These are phyloP conservation scores for Jamesozyma hellenica DNA, from an alignment of 805 yeast species.

Conservation along the genomic window DNA sequence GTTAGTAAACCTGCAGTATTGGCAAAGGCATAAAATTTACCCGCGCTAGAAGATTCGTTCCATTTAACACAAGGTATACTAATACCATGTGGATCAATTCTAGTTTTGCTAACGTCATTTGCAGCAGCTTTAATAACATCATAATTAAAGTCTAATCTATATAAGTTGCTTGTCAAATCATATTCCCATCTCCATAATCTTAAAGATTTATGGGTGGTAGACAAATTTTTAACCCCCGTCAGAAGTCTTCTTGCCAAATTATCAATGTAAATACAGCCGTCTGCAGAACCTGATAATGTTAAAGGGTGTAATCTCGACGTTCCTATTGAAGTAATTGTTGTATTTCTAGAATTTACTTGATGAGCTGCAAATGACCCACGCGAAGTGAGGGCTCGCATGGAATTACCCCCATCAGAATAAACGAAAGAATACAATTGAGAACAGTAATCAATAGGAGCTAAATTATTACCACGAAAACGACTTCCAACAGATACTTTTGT, in stretches of 20 bases:
- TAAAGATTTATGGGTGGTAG: conserved; percentile 23
- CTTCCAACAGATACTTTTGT: conserved; percentile 21
- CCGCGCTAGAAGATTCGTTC: conserved; percentile 40
- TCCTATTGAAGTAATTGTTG: conserved; percentile 33
- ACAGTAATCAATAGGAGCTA: conserved; percentile 21
- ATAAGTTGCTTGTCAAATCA: conserved; percentile 30
- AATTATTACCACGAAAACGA: conserved; percentile 28
- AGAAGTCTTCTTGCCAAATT: conserved; percentile 33
- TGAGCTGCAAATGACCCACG: conserved; percentile 29
- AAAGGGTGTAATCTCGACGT: conserved; percentile 39
- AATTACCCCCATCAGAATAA: conserved; percentile 34
- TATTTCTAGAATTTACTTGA: conserved; percentile 32
- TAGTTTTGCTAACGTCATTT: conserved; percentile 23
- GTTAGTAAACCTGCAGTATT: conserved; percentile 27
- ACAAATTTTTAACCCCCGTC: conserved; percentile 27
- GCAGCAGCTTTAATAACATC: conserved; percentile 27
- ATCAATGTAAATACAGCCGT: conserved; percentile 37
- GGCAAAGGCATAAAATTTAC: conserved; percentile 35
- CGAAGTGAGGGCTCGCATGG: conserved; percentile 30
- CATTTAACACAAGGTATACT: conserved; percentile 44
- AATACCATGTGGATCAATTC: conserved; percentile 41
- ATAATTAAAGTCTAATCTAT: conserved; percentile 34
- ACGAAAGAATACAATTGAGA: conserved; percentile 32
- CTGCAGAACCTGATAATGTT: conserved; percentile 38
- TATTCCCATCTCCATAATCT: conserved; percentile 35